Conservation (phyloP, 2,329 filamentous ascomycete species). For the Penicillium aurantiogriseum region DNA sequence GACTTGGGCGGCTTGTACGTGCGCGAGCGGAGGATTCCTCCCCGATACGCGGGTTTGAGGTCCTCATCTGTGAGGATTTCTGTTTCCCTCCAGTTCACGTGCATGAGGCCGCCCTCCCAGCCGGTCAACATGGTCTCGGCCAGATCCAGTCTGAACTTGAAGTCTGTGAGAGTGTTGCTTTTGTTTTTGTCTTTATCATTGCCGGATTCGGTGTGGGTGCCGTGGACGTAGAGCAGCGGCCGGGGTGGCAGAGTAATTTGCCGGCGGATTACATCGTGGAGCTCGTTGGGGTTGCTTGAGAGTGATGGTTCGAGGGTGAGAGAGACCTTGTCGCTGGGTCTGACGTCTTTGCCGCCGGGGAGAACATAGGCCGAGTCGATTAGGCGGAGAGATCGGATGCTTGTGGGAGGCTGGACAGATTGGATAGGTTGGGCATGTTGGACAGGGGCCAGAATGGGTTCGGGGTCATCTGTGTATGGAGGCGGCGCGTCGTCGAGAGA, state of each 20-base stretch:
- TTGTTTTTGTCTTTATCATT: slow-evolving; percentile 13
- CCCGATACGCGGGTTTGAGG: slow-evolving; percentile 13
- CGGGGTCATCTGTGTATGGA: slow-evolving; percentile 24
- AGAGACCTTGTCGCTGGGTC: slow-evolving; percentile 9
- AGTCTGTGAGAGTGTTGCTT: slow-evolving; percentile 17
- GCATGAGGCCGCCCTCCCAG: slow-evolving; percentile 15
- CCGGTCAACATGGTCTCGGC: slow-evolving; percentile 25
- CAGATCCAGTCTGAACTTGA: slow-evolving; percentile 22
- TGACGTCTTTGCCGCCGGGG: slow-evolving; percentile 11
- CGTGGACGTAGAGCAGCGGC: slow-evolving; percentile 18
- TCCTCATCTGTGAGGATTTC: slow-evolving; percentile 18
- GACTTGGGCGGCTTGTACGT: slow-evolving; percentile 15
- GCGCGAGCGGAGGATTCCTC: slow-evolving; percentile 18
- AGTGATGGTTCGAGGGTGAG: slow-evolving; percentile 15
- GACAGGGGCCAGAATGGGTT: background rate
- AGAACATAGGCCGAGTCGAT: slow-evolving; percentile 21
- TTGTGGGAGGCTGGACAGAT: background rate
- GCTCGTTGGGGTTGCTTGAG: slow-evolving; percentile 14
- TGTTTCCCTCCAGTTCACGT: slow-evolving; percentile 7
- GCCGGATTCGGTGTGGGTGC: slow-evolving; percentile 18
- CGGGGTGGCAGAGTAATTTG: slow-evolving; percentile 24
- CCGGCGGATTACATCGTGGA: slow-evolving; percentile 16
- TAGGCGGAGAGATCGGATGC: slow-evolving; percentile 13
- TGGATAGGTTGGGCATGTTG: background rate
- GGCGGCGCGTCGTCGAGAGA: slow-evolving; percentile 19